Percentiles rank a stretch among this genome's conserved stretches.
Evolutionary conservation across 768 basidiomycete genomes (phyloP).

Genomic region (Lactarius sanguifluus): DNA sequence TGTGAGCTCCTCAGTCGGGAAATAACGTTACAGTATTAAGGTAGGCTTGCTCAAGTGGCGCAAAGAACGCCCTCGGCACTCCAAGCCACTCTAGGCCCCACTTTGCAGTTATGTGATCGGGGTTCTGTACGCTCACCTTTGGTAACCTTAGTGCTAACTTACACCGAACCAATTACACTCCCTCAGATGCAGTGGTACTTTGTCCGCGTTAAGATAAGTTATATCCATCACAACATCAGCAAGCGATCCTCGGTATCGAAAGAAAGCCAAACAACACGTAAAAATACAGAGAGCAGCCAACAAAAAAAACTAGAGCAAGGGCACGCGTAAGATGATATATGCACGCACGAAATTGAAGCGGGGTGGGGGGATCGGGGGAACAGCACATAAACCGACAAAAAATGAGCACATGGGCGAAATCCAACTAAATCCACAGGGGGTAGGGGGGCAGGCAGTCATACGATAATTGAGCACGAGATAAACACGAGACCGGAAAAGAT

Average conservation of each 20-base stretch:
- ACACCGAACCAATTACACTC: no score
- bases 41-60: constrained; percentile 19
- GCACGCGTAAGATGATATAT: constrained; percentile 16
- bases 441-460: constrained; percentile 13
- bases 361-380: constrained; percentile 24
- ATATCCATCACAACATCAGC: constrained; percentile 24
- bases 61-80: no score
- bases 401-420: constrained; percentile 29
- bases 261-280: constrained; percentile 30
- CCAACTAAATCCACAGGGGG: constrained; percentile 28
- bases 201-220: constrained; percentile 23
- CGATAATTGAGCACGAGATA: constrained; percentile 28
- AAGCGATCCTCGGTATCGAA: constrained; percentile 28
- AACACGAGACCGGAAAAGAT: constrained; percentile 24
- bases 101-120: no score
- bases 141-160: no score
- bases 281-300: constrained; percentile 28
- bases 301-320: constrained; percentile 21
- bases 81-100: no score
- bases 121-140: background rate
- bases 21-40: background rate
- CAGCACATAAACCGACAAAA: constrained; percentile 22
- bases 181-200: background rate
- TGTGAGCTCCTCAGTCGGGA: background rate
- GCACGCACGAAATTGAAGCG: constrained; percentile 27